Evolutionary conservation across 2,329 filamentous ascomycete species (phyloP).

Genomic region (Alternaria ventricosa): DNA sequence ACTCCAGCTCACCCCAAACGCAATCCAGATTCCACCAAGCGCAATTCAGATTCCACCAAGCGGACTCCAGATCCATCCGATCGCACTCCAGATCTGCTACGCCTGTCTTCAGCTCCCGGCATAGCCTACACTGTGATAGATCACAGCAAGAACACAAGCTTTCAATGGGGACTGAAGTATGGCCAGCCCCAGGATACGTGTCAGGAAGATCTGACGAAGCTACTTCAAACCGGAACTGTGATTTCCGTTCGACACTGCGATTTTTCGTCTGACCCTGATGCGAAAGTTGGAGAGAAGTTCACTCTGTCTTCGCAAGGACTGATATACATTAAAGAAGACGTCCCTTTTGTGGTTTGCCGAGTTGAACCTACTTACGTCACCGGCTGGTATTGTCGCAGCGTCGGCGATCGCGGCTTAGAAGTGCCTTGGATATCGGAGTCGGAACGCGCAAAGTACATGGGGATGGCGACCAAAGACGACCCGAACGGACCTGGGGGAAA

Average conservation of each 20-base stretch:
- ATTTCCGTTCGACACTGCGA: neutral
- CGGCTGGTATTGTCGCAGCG: neutral
- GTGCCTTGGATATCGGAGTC: neutral
- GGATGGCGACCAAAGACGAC: neutral
- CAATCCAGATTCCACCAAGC: no score
- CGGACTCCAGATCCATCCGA: no score
- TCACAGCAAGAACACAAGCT: neutral
- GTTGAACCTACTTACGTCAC: constrained; percentile 4
- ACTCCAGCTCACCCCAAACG: no score
- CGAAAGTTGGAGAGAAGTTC: neutral
- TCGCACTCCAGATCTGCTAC: no score
- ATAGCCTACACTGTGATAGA: neutral
- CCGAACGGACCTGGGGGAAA: neutral
- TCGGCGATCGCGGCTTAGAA: neutral
- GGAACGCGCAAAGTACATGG: neutral
- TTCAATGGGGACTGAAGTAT: neutral
- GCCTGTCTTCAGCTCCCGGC: no score
- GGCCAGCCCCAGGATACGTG: no score
- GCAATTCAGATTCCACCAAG: no score
- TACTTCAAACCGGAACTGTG: neutral
- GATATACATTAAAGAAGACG: neutral
- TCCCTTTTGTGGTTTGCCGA: neutral
- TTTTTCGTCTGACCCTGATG: neutral
- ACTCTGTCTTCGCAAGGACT: neutral
- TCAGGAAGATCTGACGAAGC: neutral